Percentiles rank a stretch among this genome's conserved stretches.
phyloP scores from a whole-genome alignment of 306 rosid genomes.

The Dalbergia cultrata region DNA sequence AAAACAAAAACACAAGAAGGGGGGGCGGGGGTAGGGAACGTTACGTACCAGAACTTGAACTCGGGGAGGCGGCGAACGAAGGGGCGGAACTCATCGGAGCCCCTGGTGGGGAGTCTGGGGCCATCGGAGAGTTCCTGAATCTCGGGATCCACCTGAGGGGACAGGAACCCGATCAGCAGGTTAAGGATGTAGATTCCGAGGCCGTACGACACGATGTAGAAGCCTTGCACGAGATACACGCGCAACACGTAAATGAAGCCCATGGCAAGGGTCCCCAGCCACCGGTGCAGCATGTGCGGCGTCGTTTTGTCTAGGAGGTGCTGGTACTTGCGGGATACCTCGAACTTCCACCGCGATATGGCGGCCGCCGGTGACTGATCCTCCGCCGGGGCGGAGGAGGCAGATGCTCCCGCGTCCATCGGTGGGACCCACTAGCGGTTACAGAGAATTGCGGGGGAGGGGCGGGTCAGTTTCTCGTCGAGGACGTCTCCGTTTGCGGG shows the following conservation, averaged over 20 bases:
- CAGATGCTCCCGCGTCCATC: slow-evolving; percentile 72
- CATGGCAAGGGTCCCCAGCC: slow-evolving; percentile 65
- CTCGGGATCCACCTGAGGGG: slow-evolving; percentile 98
- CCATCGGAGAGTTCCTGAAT: slow-evolving; percentile 70
- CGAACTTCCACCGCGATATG: slow-evolving; percentile 69
- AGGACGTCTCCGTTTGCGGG: slow-evolving; percentile 41
- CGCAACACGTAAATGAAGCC: slow-evolving; percentile 73
- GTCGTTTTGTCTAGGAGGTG: slow-evolving; percentile 81
- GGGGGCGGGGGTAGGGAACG: neutral
- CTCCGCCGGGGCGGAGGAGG: slow-evolving; percentile 44
- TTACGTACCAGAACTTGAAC: slow-evolving; percentile 86
- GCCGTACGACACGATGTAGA: slow-evolving; percentile 91
- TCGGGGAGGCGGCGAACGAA: slow-evolving; percentile 96
- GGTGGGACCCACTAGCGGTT: slow-evolving; percentile 34
- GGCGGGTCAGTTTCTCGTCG: no score
- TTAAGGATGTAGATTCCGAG: slow-evolving; percentile 91
- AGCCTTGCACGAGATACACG: slow-evolving; percentile 81
- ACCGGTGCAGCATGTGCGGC: slow-evolving; percentile 73
- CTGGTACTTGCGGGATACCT: slow-evolving; percentile 67
- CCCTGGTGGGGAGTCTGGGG: slow-evolving; percentile 80
- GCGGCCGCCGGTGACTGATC: slow-evolving; percentile 55
- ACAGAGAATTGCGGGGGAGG: no score
- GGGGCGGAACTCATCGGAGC: slow-evolving; percentile 93
- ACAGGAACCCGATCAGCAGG: slow-evolving; percentile 87
- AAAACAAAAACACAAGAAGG: neutral